Evolutionary conservation across 2,329 filamentous ascomycete species (phyloP).

Genomic region (Colletotrichum australisinense): DNA sequence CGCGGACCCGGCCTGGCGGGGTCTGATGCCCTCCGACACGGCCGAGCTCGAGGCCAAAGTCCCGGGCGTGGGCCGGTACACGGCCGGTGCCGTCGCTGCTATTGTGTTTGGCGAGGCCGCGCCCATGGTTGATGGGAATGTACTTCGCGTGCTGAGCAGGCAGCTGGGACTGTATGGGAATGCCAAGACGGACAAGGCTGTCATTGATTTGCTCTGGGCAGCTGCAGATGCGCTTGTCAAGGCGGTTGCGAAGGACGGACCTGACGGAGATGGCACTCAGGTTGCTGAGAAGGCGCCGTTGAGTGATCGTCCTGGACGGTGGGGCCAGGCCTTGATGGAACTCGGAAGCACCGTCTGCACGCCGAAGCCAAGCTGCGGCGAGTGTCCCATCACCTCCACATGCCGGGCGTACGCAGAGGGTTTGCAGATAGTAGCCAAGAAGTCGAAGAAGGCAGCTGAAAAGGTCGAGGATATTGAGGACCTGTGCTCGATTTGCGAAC

Average conservation of each 20-base stretch:
- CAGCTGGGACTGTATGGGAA: constrained; percentile 69
- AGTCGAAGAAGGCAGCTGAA: constrained; percentile 31
- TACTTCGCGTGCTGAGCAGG: constrained; percentile 69
- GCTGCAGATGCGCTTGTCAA: constrained; percentile 67
- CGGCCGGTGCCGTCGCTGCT: constrained; percentile 70
- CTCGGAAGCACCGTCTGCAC: constrained; percentile 72
- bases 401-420: constrained; percentile 65
- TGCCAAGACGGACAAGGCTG: constrained; percentile 64
- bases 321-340: constrained; percentile 76
- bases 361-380: constrained; percentile 66
- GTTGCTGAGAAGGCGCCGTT: constrained; percentile 40
- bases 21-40: constrained; percentile 61
- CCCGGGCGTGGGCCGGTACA: constrained; percentile 71
- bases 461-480: constrained; percentile 61
- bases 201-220: constrained; percentile 67
- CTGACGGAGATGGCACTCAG: constrained; percentile 26
- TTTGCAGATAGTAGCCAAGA: constrained; percentile 41
- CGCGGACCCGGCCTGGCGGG: constrained; percentile 51
- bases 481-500: constrained; percentile 59
- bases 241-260: constrained; percentile 56
- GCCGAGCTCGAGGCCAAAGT: constrained; percentile 61
- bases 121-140: constrained; percentile 74
- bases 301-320: constrained; percentile 66
- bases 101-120: constrained; percentile 71
- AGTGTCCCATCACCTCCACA: constrained; percentile 61